phyloP scores from a whole-genome alignment of 208 protist species.

The Leishmania braziliensis region DNA sequence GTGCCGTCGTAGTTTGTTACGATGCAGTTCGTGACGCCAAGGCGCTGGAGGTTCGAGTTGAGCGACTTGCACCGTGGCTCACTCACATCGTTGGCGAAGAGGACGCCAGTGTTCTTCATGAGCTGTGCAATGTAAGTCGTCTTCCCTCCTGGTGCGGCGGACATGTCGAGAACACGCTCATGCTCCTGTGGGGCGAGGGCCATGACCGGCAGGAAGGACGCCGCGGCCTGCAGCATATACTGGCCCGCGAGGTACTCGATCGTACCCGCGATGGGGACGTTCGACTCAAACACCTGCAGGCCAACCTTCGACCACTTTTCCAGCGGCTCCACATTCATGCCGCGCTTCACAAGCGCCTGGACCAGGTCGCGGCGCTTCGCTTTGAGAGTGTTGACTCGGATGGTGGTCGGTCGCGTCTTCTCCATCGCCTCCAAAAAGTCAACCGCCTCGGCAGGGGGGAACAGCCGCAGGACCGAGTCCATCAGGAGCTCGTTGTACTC shows the following conservation, averaged over 20 bases:
- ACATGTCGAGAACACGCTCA: slow-evolving; percentile 98
- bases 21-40: slow-evolving; percentile 95
- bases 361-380: slow-evolving; percentile 95
- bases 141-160: slow-evolving; percentile 98
- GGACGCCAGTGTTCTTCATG: slow-evolving; percentile 98
- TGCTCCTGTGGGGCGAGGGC: slow-evolving; percentile 95
- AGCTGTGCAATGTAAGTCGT: slow-evolving; percentile 97
- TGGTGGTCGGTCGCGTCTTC: slow-evolving; percentile 96
- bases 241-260: slow-evolving; percentile 99
- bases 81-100: slow-evolving; percentile 99
- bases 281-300: slow-evolving; percentile 98
- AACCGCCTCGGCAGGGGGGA: slow-evolving; percentile 92
- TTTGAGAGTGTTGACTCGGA: slow-evolving; percentile 99
- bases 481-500: slow-evolving; percentile 96
- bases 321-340: slow-evolving; percentile 98
- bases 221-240: slow-evolving; percentile 99
- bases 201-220: slow-evolving; percentile 99
- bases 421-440: slow-evolving; percentile 98
- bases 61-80: slow-evolving; percentile 95
- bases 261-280: slow-evolving; percentile 98
- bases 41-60: slow-evolving; percentile 96
- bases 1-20: slow-evolving; percentile 96
- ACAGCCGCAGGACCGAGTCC: slow-evolving; percentile 94
- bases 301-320: slow-evolving; percentile 97
- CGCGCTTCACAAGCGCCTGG: slow-evolving; percentile 94